Percentiles rank a stretch among this genome's conserved stretches.
phyloP scores from a whole-genome alignment of 176 grass and related monocot species.

The Aegilops umbellulata region DNA sequence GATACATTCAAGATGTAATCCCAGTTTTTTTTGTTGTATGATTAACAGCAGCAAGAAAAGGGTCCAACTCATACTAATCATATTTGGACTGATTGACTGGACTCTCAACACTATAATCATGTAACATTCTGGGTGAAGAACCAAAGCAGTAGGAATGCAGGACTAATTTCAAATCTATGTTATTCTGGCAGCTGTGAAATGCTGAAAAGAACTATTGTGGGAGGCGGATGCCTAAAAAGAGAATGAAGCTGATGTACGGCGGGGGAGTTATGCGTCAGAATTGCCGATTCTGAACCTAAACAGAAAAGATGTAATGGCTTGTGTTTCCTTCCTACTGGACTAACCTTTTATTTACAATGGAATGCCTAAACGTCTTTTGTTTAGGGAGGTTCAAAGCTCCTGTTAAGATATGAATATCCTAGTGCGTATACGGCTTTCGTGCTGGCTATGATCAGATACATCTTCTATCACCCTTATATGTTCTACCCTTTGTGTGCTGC shows the following conservation, averaged over 20 bases:
- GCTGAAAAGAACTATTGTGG: background rate
- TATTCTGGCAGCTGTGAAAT: background rate
- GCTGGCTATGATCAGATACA: background rate
- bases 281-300: background rate
- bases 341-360: background rate
- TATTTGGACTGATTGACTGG: background rate
- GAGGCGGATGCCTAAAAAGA: too few species aligned
- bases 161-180: background rate
- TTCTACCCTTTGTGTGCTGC: background rate
- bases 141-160: background rate
- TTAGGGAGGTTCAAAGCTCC: background rate
- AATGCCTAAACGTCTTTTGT: background rate
- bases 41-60: background rate
- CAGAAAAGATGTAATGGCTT: background rate
- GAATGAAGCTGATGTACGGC: background rate
- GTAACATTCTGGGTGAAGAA: background rate
- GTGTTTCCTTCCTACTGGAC: background rate
- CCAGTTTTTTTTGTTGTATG: background rate
- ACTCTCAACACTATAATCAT: background rate
- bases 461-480: background rate
- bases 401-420: background rate
- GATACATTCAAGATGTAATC: background rate
- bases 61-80: background rate
- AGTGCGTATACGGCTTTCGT: background rate
- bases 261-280: background rate